A percentile compares a stretch with the other conserved stretches of the same genome.
Conservation (phyloP, 352 stramenopile genomes). For the Phytopythium helicoides region DNA sequence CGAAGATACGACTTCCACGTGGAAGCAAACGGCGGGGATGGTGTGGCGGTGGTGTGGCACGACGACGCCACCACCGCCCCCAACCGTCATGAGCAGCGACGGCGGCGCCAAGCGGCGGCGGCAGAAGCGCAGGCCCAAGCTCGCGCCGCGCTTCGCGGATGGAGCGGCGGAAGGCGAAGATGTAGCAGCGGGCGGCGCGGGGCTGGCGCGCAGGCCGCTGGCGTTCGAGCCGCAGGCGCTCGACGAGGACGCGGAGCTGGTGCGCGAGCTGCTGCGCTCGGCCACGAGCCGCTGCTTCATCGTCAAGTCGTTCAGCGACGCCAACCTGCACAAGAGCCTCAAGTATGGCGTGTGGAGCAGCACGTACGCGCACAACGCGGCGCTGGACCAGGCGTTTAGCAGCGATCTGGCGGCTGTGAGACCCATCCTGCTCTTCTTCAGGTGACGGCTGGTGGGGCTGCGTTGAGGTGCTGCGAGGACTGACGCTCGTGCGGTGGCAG, state of each 20-base stretch:
- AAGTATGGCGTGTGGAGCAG: constrained; percentile 84
- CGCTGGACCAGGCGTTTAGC: constrained; percentile 67
- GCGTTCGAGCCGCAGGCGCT: constrained; percentile 4
- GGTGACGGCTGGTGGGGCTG: no score
- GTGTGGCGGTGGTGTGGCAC: background rate
- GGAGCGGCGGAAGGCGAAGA: background rate
- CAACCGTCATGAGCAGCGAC: background rate
- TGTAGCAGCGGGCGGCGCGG: no score
- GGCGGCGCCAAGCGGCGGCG: background rate
- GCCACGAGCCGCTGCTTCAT: constrained; percentile 78
- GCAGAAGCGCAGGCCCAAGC: constrained; percentile 30
- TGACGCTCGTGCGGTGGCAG: constrained; percentile 17
- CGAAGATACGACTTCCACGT: background rate
- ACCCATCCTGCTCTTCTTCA: constrained; percentile 79
- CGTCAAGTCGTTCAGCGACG: constrained; percentile 84
- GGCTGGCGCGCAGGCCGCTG: background rate
- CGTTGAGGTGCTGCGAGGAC: no score
- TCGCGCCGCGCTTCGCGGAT: constrained; percentile 45
- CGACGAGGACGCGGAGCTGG: constrained; percentile 29
- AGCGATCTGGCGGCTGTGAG: constrained; percentile 65
- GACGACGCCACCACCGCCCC: background rate
- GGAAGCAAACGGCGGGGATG: background rate
- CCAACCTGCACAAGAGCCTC: constrained; percentile 84
- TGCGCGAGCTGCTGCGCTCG: constrained; percentile 55
- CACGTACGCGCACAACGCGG: constrained; percentile 64